Evolutionary conservation across 2,329 filamentous ascomycete genomes (phyloP).

Genomic region (Beauveria scarabaeidicola): DNA sequence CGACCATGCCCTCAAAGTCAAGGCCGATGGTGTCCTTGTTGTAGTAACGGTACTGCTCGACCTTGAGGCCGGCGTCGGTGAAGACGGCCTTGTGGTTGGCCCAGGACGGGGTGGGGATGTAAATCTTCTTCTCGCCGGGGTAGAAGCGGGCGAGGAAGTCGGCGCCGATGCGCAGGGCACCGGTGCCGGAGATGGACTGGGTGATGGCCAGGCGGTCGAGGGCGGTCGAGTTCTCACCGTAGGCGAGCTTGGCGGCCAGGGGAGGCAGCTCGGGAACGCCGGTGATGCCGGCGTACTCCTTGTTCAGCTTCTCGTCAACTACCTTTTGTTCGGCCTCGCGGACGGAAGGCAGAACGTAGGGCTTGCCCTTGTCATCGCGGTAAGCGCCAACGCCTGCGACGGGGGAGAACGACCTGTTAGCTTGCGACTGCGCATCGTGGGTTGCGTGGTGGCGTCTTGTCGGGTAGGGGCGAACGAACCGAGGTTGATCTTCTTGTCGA

Average conservation of each 20-base stretch:
- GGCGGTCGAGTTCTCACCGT: slow-evolving; percentile 69
- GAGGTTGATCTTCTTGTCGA: slow-evolving; percentile 95
- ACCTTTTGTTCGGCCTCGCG: slow-evolving; percentile 82
- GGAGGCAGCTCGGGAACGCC: slow-evolving; percentile 91
- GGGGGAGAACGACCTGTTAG: background rate
- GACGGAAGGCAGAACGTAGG: slow-evolving; percentile 93
- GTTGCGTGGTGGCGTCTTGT: slow-evolving; percentile 5
- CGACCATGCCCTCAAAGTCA: slow-evolving; percentile 89
- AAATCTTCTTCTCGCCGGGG: slow-evolving; percentile 87
- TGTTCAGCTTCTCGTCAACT: slow-evolving; percentile 70
- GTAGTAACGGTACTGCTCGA: slow-evolving; percentile 97
- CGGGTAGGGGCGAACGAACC: slow-evolving; percentile 42
- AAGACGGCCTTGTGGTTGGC: slow-evolving; percentile 98
- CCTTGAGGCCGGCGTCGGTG: slow-evolving; percentile 81
- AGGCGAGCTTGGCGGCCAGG: slow-evolving; percentile 83
- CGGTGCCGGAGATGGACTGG: slow-evolving; percentile 96
- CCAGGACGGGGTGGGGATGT: slow-evolving; percentile 94
- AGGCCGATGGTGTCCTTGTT: slow-evolving; percentile 97
- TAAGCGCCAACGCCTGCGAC: slow-evolving; percentile 82
- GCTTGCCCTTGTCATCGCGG: slow-evolving; percentile 96
- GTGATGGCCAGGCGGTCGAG: slow-evolving; percentile 81
- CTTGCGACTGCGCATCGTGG: background rate
- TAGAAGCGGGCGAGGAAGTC: slow-evolving; percentile 90
- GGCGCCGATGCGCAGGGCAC: slow-evolving; percentile 87
- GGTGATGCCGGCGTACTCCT: slow-evolving; percentile 97